phyloP scores from a whole-genome alignment of 495 filamentous ascomycete genomes.

The Rusavskia elegans region DNA sequence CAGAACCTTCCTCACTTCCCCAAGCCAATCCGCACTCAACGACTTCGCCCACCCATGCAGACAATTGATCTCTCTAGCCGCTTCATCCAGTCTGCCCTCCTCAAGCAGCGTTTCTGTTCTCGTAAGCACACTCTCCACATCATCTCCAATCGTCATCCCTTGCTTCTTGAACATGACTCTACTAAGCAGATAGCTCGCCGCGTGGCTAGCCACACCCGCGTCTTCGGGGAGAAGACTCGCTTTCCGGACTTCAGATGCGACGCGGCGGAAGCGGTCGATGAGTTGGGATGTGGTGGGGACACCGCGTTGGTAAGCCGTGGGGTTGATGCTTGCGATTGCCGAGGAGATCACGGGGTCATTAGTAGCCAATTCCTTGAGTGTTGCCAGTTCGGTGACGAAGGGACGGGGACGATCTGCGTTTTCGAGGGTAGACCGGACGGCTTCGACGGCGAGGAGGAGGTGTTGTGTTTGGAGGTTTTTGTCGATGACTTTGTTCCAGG shows the following conservation, averaged over 20 bases:
- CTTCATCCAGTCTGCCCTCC: slow-evolving; percentile 79
- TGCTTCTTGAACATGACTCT: slow-evolving; percentile 90
- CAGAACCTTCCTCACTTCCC: slow-evolving; percentile 70
- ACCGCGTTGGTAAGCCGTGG: slow-evolving; percentile 81
- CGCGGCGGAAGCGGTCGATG: slow-evolving; percentile 87
- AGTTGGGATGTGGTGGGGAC: slow-evolving; percentile 70
- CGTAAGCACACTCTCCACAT: slow-evolving; percentile 86
- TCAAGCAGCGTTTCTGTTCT: slow-evolving; percentile 78
- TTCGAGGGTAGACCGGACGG: slow-evolving; percentile 68
- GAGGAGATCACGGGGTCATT: slow-evolving; percentile 74
- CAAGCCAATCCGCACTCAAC: slow-evolving; percentile 81
- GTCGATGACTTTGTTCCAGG: slow-evolving; percentile 79
- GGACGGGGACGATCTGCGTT: slow-evolving; percentile 58
- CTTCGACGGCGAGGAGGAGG: slow-evolving; percentile 85
- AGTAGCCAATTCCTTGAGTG: slow-evolving; percentile 76
- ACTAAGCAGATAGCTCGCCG: slow-evolving; percentile 71
- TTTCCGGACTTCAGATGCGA: slow-evolving; percentile 88
- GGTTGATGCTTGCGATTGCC: slow-evolving; percentile 88
- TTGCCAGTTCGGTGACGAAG: slow-evolving; percentile 80
- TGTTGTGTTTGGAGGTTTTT: slow-evolving; percentile 85
- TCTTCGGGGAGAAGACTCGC: slow-evolving; percentile 80
- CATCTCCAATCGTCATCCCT: slow-evolving; percentile 68
- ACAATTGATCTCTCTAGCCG: slow-evolving; percentile 87
- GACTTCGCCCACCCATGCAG: slow-evolving; percentile 88
- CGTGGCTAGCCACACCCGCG: slow-evolving; percentile 85